Conservation (phyloP, 306 rosid species). For the Castanospermum australe region DNA sequence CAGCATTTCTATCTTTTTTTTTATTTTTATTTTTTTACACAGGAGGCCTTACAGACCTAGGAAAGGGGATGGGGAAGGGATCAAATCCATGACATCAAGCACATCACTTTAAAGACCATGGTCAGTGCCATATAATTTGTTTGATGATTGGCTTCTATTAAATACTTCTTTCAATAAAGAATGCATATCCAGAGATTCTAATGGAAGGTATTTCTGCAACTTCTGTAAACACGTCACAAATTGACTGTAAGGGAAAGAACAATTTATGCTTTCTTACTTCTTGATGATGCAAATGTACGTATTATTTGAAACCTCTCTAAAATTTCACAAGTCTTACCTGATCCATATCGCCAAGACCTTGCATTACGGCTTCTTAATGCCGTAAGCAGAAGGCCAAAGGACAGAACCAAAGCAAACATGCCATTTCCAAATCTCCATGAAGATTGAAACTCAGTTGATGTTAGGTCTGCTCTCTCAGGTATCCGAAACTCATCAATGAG, state of each 20-base stretch:
- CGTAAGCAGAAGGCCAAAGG: conserved; percentile 75
- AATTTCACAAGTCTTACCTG: conserved; percentile 47
- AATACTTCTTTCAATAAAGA: neutral
- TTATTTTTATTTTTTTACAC: neutral
- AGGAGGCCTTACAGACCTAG: neutral
- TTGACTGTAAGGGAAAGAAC: neutral
- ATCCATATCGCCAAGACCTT: conserved; percentile 76
- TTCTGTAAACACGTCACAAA: neutral
- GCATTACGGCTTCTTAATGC: conserved; percentile 77
- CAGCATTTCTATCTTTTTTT: neutral
- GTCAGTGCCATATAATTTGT: neutral
- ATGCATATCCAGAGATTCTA: conserved; percentile 1
- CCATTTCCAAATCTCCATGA: conserved; percentile 90
- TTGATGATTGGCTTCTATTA: neutral
- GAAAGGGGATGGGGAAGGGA: neutral
- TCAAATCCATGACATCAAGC: neutral
- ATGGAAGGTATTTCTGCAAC: neutral
- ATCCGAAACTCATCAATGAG: conserved; percentile 56
- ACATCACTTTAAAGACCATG: neutral
- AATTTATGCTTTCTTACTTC: neutral
- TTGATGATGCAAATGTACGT: neutral
- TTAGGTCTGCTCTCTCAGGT: conserved; percentile 61
- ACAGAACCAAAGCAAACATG: conserved; percentile 78
- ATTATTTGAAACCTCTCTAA: neutral
- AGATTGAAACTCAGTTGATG: conserved; percentile 58